Evolutionary conservation across 2,329 filamentous ascomycete genomes (phyloP), one percentile per base, ranked within the genome.

Genomic region (Talaromyces atroroseus): DNA sequence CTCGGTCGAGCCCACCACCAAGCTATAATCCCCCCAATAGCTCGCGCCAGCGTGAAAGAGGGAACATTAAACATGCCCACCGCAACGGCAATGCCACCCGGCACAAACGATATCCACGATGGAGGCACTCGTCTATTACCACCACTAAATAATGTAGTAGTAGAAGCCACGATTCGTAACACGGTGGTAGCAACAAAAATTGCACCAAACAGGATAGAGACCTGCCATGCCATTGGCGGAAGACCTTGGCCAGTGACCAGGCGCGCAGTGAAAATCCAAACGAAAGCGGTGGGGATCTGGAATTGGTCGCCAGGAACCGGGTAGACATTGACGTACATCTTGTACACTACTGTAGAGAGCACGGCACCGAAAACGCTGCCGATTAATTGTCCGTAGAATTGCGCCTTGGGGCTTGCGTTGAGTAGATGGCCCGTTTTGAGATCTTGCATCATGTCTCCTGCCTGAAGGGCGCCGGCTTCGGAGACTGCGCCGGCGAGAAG

Each of bases 41-140:
- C 89, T 60, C 94, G 80, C 0, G 94, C 92, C 38, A 99, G 77
- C 0, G 94, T 99, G 68, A 99, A 99, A 0, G 90, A 95, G 0
- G 94, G 94, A 0, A 92, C 90, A 65, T 97, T 99, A 74, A 97
- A 99, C 85, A 99, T 99, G 49, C 94, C 92, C 65, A 96, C 90
- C 40, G 94, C 94, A 20, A 99, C 92, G 2, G 94, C 92, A 65
- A 99, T 96, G 0, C 94, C 94, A 6, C 94, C 92, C 0, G 94
- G 94, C 12, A 99, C 79, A 68, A 84, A 89, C 1, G 84, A 77
- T 64, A 88, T 80, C 90, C 90, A 95, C 5, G 66, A 65, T 1
- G 71, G 65, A 59, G 75, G 18, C 7, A 26, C 20, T 16, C 24
- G 72, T 62, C 76, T 65, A 29, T 8, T 10, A 29, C 26, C 26